A percentile compares a stretch with the other conserved stretches of the same genome.
These are phyloP conservation scores for Oldenlandia corymbosa DNA, from an alignment of 257 asterid genomes.

Conservation along the genomic window DNA sequence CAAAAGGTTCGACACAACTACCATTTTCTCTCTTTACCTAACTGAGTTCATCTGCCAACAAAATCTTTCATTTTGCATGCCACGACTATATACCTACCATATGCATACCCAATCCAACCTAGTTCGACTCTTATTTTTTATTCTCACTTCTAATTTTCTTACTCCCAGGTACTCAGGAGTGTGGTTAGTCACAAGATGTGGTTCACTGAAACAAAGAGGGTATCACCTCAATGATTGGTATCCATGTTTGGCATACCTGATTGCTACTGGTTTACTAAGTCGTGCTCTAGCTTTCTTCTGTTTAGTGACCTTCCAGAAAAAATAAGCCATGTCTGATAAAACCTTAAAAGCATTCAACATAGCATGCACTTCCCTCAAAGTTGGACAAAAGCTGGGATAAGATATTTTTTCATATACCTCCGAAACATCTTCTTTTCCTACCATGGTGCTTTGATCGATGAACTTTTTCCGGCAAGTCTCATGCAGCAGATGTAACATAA, in stretches of 20 bases:
- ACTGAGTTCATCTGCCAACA: no score
- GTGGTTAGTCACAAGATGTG: conserved; percentile 91
- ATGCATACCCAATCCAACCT: no score
- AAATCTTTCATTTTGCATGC: background rate
- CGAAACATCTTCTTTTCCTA: no score
- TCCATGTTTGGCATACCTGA: conserved; percentile 53
- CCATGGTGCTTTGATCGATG: background rate
- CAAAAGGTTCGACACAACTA: conserved; percentile 36
- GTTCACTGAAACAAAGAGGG: conserved; percentile 50
- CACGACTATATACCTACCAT: no score
- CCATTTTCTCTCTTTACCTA: conserved; percentile 9
- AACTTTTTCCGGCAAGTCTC: background rate
- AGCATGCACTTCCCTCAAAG: background rate
- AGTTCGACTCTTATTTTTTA: no score
- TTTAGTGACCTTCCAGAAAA: conserved; percentile 83
- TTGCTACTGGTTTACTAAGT: conserved; percentile 52
- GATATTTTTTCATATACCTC: no score
- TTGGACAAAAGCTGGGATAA: background rate
- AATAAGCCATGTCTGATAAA: conserved; percentile 23
- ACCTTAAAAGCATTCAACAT: background rate
- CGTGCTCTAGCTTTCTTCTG: conserved; percentile 68
- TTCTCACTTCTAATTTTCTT: background rate
- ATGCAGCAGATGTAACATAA: background rate
- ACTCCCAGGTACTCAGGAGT: conserved; percentile 81
- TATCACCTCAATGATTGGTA: conserved; percentile 55